A percentile compares a stretch with the other conserved stretches of the same genome.
These are phyloP conservation scores for Lactarius akahatsu DNA, from an alignment of 768 basidiomycete genomes.

Conservation along the genomic window DNA sequence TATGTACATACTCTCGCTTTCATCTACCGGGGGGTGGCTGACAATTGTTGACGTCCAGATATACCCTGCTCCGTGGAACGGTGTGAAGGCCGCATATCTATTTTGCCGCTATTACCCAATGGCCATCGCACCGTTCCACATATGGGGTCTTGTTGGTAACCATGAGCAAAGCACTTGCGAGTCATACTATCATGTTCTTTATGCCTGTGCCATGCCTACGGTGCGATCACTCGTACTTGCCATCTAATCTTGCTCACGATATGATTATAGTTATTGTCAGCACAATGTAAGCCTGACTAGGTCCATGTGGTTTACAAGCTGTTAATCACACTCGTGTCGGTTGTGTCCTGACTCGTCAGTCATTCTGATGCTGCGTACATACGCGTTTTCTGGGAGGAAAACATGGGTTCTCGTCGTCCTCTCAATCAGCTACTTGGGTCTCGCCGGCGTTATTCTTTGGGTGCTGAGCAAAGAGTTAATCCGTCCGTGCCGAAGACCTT, in stretches of 20 bases:
- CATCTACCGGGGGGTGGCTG: neutral
- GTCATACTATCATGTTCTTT: constrained; percentile 14
- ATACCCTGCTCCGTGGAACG: constrained; percentile 18
- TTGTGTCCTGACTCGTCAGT: constrained; percentile 1
- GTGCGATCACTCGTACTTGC: constrained; percentile 9
- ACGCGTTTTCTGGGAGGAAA: constrained; percentile 23
- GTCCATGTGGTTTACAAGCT: neutral
- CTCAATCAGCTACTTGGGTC: neutral
- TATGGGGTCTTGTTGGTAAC: constrained; percentile 18
- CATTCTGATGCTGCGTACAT: constrained; percentile 28
- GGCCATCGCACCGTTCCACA: constrained; percentile 18
- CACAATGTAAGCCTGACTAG: constrained; percentile 15
- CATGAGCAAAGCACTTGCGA: constrained; percentile 6
- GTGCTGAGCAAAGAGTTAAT: constrained; percentile 10
- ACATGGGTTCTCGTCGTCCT: constrained; percentile 13
- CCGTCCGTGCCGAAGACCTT: neutral
- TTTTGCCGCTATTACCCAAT: constrained; percentile 27
- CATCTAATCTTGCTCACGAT: neutral
- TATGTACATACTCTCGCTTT: neutral
- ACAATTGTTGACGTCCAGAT: constrained; percentile 10
- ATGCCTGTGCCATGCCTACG: constrained; percentile 13
- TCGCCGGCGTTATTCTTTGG: constrained; percentile 15
- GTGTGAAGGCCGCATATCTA: constrained; percentile 20
- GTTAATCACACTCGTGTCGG: neutral
- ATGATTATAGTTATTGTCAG: constrained; percentile 9